These are phyloP conservation scores for Marchantia polymorpha DNA, from an alignment of 225 moss, liverwort and hornwort genomes.

Conservation along the genomic window DNA sequence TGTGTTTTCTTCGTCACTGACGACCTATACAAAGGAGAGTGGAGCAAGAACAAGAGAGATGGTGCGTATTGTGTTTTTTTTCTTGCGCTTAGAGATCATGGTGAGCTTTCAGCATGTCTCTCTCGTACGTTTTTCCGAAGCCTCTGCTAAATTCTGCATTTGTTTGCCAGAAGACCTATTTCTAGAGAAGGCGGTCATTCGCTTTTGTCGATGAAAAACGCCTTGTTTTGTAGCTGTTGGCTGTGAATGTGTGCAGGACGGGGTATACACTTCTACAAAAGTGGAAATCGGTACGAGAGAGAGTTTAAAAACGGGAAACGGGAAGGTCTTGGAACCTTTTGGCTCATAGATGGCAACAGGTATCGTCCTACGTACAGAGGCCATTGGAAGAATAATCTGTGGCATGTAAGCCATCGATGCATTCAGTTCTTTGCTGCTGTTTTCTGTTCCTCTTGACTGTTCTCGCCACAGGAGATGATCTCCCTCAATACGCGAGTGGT, in stretches of 20 bases:
- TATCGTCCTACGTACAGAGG: constrained; percentile 78
- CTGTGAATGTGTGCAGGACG: constrained; percentile 48
- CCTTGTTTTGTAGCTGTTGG: background rate
- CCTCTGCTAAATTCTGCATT: background rate
- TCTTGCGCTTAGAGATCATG: no score
- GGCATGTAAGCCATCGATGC: constrained; percentile 50
- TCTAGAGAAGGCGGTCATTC: background rate
- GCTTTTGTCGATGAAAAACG: background rate
- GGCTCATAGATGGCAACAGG: constrained; percentile 55
- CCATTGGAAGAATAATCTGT: constrained; percentile 75
- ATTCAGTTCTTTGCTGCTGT: background rate
- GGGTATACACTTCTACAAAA: constrained; percentile 78
- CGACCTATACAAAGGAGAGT: constrained; percentile 85
- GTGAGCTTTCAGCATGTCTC: no score
- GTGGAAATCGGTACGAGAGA: constrained; percentile 80
- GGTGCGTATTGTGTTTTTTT: constrained; percentile 30
- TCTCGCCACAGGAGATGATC: background rate
- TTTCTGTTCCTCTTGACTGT: background rate
- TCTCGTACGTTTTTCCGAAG: no score
- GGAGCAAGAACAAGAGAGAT: constrained; percentile 77
- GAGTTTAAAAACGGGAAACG: constrained; percentile 70
- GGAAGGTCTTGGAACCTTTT: constrained; percentile 88
- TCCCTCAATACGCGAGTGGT: no score
- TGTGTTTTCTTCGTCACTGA: constrained; percentile 78
- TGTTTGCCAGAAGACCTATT: background rate